Evolutionary conservation across 306 rosid genomes (phyloP), one percentile per base, ranked within the genome.

Genomic region (Fragaria ananassa): DNA sequence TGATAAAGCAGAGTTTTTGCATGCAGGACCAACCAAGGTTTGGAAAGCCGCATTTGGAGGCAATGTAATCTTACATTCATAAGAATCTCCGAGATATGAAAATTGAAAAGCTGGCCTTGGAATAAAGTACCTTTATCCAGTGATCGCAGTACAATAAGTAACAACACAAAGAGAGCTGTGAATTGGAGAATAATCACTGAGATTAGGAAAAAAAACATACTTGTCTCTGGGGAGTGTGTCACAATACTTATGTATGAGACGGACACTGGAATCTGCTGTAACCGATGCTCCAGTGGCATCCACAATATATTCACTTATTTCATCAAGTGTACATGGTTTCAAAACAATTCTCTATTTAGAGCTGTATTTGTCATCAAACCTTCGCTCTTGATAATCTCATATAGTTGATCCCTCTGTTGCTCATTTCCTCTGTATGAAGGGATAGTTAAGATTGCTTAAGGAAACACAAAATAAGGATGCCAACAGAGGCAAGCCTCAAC

Each of bases 31-130:
- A 46, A 82, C 86, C 50, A 92, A 68, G 31, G 84, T 76, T 82
- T 89, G 92, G 75, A 95, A 84, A 82, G 96, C 84, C 21, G 96
- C 93, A 84, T 86, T 90, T 75, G 92, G 87, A 79, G 99, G 97
- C 60, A 92, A 82, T 41, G 53, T 81, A 72, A 95, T 74, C 72
- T 39, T 88, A 76, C 97, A 92, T 84, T 81, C 70, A 62, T 74
- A 84, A 79, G 81, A 80, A 60, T 83, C 92, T 72, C 83, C 93
- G 71, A 78, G 31, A 73, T 76, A 78, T 31, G 75, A 68, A 80
- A 44, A 42, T 37, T 74, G 85, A 73, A 89, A 95, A 69, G 10
- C 74, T 23, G 98, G 96, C 80, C 76, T 95, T 42, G 86, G 77
- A 66, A 34, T 65, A 35, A 80, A 85, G 87, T 87, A 85, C 93